Conservation (phyloP, 805 yeast genomes). For the Debaryomyces tyrocola region DNA sequence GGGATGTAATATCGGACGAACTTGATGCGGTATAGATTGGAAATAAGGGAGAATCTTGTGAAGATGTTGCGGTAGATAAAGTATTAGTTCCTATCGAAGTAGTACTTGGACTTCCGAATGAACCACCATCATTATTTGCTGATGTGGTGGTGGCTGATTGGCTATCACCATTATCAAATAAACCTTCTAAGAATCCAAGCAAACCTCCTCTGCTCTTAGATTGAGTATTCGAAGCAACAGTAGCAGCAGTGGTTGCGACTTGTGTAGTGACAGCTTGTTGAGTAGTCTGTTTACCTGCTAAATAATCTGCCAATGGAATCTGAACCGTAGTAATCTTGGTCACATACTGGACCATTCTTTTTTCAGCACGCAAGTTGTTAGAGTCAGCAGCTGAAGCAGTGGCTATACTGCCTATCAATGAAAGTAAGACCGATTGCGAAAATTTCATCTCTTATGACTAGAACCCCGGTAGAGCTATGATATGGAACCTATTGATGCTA, state of each 20-base stretch:
- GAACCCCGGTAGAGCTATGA: constrained; percentile 4
- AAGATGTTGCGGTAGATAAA: neutral
- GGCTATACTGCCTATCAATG: constrained; percentile 5
- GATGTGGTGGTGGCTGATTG: neutral
- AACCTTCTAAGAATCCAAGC: neutral
- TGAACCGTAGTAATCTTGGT: neutral
- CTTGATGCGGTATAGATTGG: neutral
- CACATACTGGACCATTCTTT: neutral
- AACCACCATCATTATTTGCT: neutral
- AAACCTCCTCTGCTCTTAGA: neutral
- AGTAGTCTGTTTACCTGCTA: constrained; percentile 15
- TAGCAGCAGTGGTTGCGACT: constrained; percentile 4
- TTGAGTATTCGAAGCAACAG: constrained; percentile 1
- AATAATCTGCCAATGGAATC: neutral
- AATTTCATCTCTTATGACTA: constrained; percentile 6
- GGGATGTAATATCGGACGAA: neutral
- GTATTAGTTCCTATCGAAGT: neutral
- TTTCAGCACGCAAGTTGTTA: constrained; percentile 6
- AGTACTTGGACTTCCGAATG: neutral
- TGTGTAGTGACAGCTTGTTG: constrained; percentile 12
- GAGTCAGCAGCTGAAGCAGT: constrained; percentile 26
- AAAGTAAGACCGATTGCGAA: neutral
- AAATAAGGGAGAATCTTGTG: neutral
- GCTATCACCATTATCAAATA: neutral
- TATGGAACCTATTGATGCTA: no score